Evolutionary conservation across 306 rosid genomes (phyloP).

Genomic region (Gleditsia sinensis): DNA sequence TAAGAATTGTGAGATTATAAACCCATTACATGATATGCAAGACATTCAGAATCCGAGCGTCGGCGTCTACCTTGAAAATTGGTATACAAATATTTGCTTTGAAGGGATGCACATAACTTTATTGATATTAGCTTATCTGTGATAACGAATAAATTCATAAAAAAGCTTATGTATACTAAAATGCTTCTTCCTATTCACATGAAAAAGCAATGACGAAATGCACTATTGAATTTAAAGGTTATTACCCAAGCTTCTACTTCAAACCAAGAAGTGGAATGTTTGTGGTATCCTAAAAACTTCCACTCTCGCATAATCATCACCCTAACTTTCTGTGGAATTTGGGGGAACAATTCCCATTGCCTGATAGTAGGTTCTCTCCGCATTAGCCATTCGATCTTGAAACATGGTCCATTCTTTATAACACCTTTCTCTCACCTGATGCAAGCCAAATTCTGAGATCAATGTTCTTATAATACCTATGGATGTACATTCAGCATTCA

Average conservation of each 20-base stretch:
- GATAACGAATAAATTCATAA: too few species aligned
- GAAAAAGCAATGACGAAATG: background rate
- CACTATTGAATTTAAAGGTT: background rate
- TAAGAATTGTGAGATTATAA: background rate
- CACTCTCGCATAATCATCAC: background rate
- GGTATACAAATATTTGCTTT: background rate
- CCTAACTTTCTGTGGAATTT: constrained; percentile 46
- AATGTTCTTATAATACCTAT: background rate
- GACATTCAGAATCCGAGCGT: background rate
- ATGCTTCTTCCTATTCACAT: constrained; percentile 15
- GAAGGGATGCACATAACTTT: background rate
- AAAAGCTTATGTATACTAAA: background rate
- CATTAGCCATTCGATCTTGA: constrained; percentile 62
- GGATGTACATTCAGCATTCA: background rate
- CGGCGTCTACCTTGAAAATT: background rate
- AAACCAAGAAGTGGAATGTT: background rate
- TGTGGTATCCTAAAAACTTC: background rate
- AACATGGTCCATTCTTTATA: constrained; percentile 76
- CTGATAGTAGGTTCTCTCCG: constrained; percentile 60
- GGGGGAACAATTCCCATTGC: constrained; percentile 42
- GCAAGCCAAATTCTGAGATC: background rate
- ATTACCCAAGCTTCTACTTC: background rate
- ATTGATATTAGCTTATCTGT: background rate
- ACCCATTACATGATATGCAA: background rate
- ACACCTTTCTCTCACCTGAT: constrained; percentile 88